phyloP scores from a whole-genome alignment of 495 filamentous ascomycete genomes.

The Tuber calosporum region DNA sequence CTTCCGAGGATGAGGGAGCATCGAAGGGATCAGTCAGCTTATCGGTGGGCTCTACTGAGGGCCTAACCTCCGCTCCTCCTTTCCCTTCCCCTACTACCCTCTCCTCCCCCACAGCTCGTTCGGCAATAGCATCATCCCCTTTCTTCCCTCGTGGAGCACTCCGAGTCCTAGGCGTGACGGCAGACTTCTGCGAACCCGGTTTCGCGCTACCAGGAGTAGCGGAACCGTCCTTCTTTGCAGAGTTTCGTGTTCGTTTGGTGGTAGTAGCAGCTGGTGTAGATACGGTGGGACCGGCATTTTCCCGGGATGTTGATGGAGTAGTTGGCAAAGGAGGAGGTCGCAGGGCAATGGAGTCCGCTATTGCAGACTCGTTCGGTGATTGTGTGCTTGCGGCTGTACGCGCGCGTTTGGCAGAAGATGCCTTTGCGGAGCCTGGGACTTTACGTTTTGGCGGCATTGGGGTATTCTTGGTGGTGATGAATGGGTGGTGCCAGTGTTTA shows the following conservation, averaged over 20 bases:
- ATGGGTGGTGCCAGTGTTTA: neutral
- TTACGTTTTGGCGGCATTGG: slow-evolving; percentile 35
- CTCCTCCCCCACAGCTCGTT: neutral
- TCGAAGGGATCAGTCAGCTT: slow-evolving; percentile 11
- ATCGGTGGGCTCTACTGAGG: neutral
- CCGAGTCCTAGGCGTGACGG: neutral
- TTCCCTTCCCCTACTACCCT: neutral
- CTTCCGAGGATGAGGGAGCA: slow-evolving; percentile 9
- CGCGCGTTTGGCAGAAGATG: slow-evolving; percentile 24
- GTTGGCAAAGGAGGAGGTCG: neutral
- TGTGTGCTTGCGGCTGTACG: slow-evolving; percentile 20
- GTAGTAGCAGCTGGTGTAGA: neutral
- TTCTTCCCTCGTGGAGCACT: neutral
- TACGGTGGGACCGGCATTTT: neutral
- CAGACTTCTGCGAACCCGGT: neutral
- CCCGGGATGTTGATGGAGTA: neutral
- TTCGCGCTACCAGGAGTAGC: neutral
- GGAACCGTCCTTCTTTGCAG: neutral
- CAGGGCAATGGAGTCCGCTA: slow-evolving; percentile 14
- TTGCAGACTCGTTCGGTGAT: slow-evolving; percentile 14
- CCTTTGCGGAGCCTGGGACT: slow-evolving; percentile 10
- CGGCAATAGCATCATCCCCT: neutral
- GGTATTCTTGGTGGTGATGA: neutral
- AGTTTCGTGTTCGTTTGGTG: neutral
- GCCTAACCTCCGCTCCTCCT: neutral